Conservation (phyloP, 139 green algal genomes). For the Deuterostichococcus epilithicus region DNA sequence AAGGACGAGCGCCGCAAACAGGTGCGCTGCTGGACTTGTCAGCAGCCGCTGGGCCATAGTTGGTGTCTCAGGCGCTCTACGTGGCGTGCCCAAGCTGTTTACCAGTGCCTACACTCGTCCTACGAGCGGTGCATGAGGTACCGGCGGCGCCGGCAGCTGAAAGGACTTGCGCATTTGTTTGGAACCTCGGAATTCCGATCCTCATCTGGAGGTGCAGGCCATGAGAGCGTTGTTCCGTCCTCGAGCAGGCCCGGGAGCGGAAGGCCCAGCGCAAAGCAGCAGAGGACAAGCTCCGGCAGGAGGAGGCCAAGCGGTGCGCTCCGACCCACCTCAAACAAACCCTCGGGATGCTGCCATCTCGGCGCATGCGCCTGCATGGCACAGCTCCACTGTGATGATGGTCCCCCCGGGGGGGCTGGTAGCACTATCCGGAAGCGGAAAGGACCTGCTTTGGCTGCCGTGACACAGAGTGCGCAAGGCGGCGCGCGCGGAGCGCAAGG, state of each 20-base stretch:
- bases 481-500: not conserved
- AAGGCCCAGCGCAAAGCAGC: slow-evolving; percentile 45
- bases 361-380: not conserved
- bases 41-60: no score
- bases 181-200: no score
- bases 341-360: not conserved
- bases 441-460: not conserved
- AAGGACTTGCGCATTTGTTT: no score
- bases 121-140: no score
- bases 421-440: not conserved
- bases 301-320: slow-evolving; percentile 61
- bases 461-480: not conserved
- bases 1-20: slow-evolving; percentile 66
- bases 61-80: no score
- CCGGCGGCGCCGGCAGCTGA: no score
- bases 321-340: not conserved
- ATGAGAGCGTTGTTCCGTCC: no score
- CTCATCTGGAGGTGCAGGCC: no score
- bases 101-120: no score
- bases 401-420: not conserved
- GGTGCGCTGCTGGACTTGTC: slow-evolving; percentile 28
- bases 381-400: not conserved
- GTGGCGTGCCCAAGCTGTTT: no score
- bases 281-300: slow-evolving; percentile 34
- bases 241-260: slow-evolving; percentile 27